A percentile compares a stretch with the other conserved stretches of the same genome.
Evolutionary conservation across 2,329 filamentous ascomycete species (phyloP).

Genomic region (Cladosporium sp.): DNA sequence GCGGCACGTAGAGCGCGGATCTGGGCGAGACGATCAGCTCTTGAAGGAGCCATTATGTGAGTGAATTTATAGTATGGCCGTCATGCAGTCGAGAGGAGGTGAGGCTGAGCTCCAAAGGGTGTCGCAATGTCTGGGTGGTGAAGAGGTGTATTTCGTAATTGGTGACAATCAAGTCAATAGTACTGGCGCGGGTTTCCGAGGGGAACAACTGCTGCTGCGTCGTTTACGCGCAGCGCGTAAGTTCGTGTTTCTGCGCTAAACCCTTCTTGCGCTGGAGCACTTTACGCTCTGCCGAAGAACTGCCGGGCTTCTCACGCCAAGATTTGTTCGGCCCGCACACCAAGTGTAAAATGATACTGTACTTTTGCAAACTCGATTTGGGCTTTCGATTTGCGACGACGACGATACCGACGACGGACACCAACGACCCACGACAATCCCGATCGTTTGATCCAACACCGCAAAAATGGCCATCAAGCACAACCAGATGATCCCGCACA

Average conservation of each 20-base stretch:
- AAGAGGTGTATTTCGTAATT: not conserved
- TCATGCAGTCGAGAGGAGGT: not conserved
- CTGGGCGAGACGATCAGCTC: slow-evolving; percentile 55
- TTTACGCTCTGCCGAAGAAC: no score
- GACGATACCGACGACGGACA: slow-evolving; percentile 9
- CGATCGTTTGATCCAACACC: slow-evolving; percentile 10
- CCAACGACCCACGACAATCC: slow-evolving; percentile 2
- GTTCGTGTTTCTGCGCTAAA: no score
- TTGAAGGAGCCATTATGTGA: slow-evolving; percentile 26
- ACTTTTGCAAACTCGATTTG: not conserved
- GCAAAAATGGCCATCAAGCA: slow-evolving; percentile 82
- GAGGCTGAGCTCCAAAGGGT: not conserved
- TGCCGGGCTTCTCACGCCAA: not conserved
- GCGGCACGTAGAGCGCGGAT: slow-evolving; percentile 77
- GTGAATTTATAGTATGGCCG: not conserved
- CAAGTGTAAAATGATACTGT: not conserved
- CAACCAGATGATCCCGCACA: slow-evolving; percentile 97
- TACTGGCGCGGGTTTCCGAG: no score
- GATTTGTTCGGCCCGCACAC: not conserved
- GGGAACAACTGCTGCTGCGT: no score
- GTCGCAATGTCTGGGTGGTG: not conserved
- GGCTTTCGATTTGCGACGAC: not conserved
- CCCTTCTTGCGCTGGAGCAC: no score
- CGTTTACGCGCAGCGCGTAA: no score
- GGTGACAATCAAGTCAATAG: slow-evolving; percentile 2